phyloP scores from a whole-genome alignment of 495 filamentous ascomycete species.

The Penicillium angulare region DNA sequence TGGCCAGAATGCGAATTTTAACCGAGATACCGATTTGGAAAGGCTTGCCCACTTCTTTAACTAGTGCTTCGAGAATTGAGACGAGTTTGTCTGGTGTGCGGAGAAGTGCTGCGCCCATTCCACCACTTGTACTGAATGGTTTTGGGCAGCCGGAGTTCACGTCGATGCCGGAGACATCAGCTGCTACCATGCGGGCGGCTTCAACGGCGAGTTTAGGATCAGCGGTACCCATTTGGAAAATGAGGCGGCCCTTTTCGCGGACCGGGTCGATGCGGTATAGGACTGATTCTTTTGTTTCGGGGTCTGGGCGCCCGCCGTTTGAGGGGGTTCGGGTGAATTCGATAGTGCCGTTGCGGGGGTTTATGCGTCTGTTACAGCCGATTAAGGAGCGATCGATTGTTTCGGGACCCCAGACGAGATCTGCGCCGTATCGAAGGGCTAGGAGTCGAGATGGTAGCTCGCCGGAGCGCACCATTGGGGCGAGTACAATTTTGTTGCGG shows the following conservation, averaged over 20 bases:
- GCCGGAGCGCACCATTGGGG: constrained; percentile 95
- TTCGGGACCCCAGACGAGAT: constrained; percentile 96
- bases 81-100: constrained; percentile 77
- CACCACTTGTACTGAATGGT: constrained; percentile 84
- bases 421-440: constrained; percentile 90
- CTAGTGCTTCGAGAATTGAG: constrained; percentile 76
- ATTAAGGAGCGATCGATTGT: constrained; percentile 90
- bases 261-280: constrained; percentile 82
- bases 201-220: constrained; percentile 76
- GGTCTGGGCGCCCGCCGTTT: constrained; percentile 52
- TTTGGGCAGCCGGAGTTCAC: constrained; percentile 97
- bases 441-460: constrained; percentile 87
- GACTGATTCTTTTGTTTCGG: constrained; percentile 59
- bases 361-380: constrained; percentile 72
- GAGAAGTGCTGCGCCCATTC: constrained; percentile 93
- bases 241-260: constrained; percentile 66
- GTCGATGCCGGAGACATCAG: constrained; percentile 89
- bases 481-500: constrained; percentile 86
- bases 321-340: constrained; percentile 79
- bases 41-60: constrained; percentile 68
- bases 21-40: constrained; percentile 89
- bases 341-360: constrained; percentile 69
- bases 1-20: constrained; percentile 88
- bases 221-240: constrained; percentile 91
- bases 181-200: constrained; percentile 78